Evolutionary conservation across 192 early-diverging fungal genomes (phyloP).

Genomic region (Backusella circina): DNA sequence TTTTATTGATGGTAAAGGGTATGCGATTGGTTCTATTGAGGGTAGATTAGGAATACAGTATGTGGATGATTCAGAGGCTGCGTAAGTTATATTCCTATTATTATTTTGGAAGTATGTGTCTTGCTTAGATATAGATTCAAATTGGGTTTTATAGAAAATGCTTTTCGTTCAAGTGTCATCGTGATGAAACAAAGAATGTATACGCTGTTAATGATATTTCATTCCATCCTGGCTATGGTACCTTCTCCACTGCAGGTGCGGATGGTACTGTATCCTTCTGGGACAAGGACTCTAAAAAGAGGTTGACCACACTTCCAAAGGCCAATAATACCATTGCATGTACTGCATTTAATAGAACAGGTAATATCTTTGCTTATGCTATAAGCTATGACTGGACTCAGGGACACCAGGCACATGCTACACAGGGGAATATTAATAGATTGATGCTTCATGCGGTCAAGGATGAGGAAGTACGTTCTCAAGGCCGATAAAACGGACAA

Average conservation of each 20-base stretch:
- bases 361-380: slow-evolving; percentile 90
- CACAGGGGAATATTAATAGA: slow-evolving; percentile 55
- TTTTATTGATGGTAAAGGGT: slow-evolving; percentile 75
- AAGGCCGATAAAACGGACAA: neutral
- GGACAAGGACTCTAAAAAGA: slow-evolving; percentile 90
- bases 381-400: slow-evolving; percentile 81
- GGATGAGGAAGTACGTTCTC: slow-evolving; percentile 61
- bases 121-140: neutral
- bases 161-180: slow-evolving; percentile 95
- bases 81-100: slow-evolving; percentile 2
- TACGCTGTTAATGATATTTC: slow-evolving; percentile 68
- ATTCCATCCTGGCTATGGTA: slow-evolving; percentile 83
- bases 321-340: slow-evolving; percentile 67
- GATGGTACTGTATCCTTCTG: slow-evolving; percentile 87
- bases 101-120: neutral
- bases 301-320: slow-evolving; percentile 70
- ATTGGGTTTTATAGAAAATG: slow-evolving; percentile 42
- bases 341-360: slow-evolving; percentile 73
- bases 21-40: slow-evolving; percentile 92
- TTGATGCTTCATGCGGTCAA: slow-evolving; percentile 63
- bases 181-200: slow-evolving; percentile 60
- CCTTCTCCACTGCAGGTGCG: slow-evolving; percentile 82
- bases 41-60: slow-evolving; percentile 92
- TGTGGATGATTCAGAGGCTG: slow-evolving; percentile 71
- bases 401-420: slow-evolving; percentile 40